phyloP scores from a whole-genome alignment of 140 eudicot genomes.

The Stevia rebaudiana region DNA sequence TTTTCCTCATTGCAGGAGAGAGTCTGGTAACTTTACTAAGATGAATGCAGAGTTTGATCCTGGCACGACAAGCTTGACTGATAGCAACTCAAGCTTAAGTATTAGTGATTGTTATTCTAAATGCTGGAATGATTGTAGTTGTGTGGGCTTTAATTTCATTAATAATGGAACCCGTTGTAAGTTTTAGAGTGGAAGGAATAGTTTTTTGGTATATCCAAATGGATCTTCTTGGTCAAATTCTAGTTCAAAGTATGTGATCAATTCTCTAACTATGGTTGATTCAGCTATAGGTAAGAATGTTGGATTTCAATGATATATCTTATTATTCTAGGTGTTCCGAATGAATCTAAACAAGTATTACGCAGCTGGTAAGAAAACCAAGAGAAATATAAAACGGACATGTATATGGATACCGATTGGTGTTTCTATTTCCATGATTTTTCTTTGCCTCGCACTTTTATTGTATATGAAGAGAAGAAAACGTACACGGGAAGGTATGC shows the following conservation, averaged over 20 bases:
- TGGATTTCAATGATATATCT: no score
- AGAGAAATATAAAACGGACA: background rate
- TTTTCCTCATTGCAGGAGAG: slow-evolving; percentile 32
- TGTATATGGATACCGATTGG: slow-evolving; percentile 30
- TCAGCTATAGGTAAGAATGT: slow-evolving; percentile 18
- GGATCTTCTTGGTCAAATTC: slow-evolving; percentile 15
- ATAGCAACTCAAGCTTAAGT: slow-evolving; percentile 23
- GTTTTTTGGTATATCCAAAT: slow-evolving; percentile 18
- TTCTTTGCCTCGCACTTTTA: slow-evolving; percentile 1
- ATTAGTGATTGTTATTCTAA: slow-evolving; percentile 34
- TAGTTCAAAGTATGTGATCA: slow-evolving; percentile 16
- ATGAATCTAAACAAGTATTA: no score
- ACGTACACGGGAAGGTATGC: background rate
- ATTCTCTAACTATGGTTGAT: background rate
- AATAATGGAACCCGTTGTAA: slow-evolving; percentile 25
- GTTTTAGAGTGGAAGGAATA: slow-evolving; percentile 15
- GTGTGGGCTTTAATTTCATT: slow-evolving; percentile 28
- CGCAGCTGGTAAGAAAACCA: no score
- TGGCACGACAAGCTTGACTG: background rate
- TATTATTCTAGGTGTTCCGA: no score
- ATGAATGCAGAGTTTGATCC: slow-evolving; percentile 21
- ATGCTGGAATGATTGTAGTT: slow-evolving; percentile 46
- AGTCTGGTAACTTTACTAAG: slow-evolving; percentile 18
- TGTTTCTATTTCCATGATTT: background rate
- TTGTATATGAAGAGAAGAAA: slow-evolving; percentile 3